Percentiles rank a stretch among this genome's conserved stretches.
phyloP scores from a whole-genome alignment of 768 basidiomycete species.

The Boletus rufocinnamomeus region DNA sequence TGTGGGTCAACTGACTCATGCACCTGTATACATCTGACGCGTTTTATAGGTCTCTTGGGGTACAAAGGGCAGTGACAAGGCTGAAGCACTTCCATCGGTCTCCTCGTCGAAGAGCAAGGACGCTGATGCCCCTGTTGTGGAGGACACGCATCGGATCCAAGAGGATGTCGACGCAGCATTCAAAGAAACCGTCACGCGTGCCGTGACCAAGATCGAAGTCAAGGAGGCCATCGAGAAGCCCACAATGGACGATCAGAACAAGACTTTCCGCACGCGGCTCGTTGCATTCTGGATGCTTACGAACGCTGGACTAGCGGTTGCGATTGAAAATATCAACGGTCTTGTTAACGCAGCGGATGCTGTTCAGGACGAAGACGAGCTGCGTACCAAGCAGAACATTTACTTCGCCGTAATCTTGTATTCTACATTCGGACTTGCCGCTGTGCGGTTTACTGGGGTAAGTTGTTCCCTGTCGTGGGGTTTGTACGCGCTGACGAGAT shows the following conservation, averaged over 20 bases:
- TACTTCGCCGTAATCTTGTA: constrained; percentile 83
- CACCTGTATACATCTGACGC: neutral
- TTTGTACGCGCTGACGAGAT: constrained; percentile 6
- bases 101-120: constrained; percentile 82
- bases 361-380: constrained; percentile 40
- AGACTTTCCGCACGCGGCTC: constrained; percentile 89
- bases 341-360: constrained; percentile 43
- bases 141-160: constrained; percentile 79
- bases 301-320: constrained; percentile 71
- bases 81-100: constrained; percentile 86
- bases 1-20: constrained; percentile 42
- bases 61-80: constrained; percentile 94
- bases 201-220: constrained; percentile 69
- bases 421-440: constrained; percentile 72
- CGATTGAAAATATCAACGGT: constrained; percentile 76
- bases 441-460: constrained; percentile 76
- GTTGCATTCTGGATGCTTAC: constrained; percentile 80
- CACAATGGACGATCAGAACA: constrained; percentile 86
- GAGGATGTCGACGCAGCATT: constrained; percentile 91
- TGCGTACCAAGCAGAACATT: constrained; percentile 51
- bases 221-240: constrained; percentile 76
- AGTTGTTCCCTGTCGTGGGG: constrained; percentile 32
- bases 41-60: constrained; percentile 79
- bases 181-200: constrained; percentile 89
- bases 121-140: constrained; percentile 75